Evolutionary conservation across 169 alveolate species (phyloP), one percentile per base, ranked within the genome.

Genomic region (Sarcocystis neurona): DNA sequence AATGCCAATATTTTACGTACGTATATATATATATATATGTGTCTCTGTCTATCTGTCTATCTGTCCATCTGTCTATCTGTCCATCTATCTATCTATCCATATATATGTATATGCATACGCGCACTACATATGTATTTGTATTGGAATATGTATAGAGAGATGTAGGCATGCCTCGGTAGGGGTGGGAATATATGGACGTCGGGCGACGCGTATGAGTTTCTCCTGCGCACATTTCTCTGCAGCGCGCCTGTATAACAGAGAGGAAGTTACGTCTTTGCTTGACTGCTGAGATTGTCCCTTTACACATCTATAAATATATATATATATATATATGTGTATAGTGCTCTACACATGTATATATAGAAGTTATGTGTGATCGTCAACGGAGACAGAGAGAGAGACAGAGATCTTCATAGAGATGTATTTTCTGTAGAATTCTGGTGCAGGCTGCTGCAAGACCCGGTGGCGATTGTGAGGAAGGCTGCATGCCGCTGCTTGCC

Each of bases 401-500:
- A 30, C 44, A 18, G n/a, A 41, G 27, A 41, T 15, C 44, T 63
- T 8, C 32, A 20, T 63, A 4, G 75, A 1, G 39, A 2, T 12
- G 34, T 39, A 30, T 15, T 68, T 2, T 30, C 3, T 5, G 12
- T 68, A 3, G n/a, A n/a, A 10, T 53, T 10, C 63, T 53, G 10
- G 30, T 20, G 63, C 37, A 77, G 85, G 41, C 85, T 77, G n/a
- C 68, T 77, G 5, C 70, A 77, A 46, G 85, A 77, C n/a, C 37
- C 85, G 12, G 60, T 44, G 39, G 85, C 85, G 43, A 46, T 77
- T 27, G 85, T 77, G 85, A 10, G 85, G n/a, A 43, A 47, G 70
- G 68, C 85, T 8, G 85, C 85, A 6, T 77, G 85, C 68, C 85
- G 85, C 23, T 79, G 87, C 32, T 10, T 46, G 47, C 74, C 87